Evolutionary conservation across 768 basidiomycete species (phyloP).

Genomic region (Suillus alpinus): DNA sequence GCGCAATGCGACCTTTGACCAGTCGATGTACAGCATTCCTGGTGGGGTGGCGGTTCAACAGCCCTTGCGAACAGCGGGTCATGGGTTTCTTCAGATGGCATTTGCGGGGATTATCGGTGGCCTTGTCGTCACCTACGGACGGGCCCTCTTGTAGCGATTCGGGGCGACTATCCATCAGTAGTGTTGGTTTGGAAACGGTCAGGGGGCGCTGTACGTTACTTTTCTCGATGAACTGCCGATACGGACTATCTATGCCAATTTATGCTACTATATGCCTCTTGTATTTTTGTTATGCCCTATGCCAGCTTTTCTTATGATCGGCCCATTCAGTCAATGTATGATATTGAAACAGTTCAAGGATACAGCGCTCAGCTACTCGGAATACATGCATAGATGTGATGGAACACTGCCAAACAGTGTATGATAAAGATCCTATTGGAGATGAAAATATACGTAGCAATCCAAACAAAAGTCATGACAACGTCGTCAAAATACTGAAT

Average conservation of each 20-base stretch:
- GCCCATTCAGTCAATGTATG: not conserved
- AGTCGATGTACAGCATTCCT: slow-evolving; percentile 8
- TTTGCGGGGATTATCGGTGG: slow-evolving; percentile 32
- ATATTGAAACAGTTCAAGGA: not conserved
- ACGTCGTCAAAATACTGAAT: no score
- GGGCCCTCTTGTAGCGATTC: slow-evolving; percentile 33
- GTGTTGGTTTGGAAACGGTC: not conserved
- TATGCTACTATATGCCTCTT: slow-evolving; percentile 11
- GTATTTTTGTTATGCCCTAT: slow-evolving; percentile 13
- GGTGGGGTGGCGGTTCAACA: not conserved
- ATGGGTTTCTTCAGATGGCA: slow-evolving; percentile 29
- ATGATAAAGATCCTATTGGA: not conserved
- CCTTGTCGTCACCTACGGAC: slow-evolving; percentile 27
- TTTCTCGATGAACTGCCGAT: not conserved
- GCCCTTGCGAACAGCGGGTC: not conserved
- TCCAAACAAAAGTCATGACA: not conserved
- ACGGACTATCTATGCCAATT: slow-evolving; percentile 6
- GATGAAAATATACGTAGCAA: not conserved
- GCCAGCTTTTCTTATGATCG: not conserved
- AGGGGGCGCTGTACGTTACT: not conserved
- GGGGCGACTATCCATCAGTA: slow-evolving; percentile 1
- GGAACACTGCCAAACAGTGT: not conserved
- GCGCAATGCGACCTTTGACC: slow-evolving; percentile 1
- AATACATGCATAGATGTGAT: not conserved
- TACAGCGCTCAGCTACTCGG: not conserved